phyloP scores from a whole-genome alignment of 2,329 filamentous ascomycete species.

The Ilyonectria sp. region DNA sequence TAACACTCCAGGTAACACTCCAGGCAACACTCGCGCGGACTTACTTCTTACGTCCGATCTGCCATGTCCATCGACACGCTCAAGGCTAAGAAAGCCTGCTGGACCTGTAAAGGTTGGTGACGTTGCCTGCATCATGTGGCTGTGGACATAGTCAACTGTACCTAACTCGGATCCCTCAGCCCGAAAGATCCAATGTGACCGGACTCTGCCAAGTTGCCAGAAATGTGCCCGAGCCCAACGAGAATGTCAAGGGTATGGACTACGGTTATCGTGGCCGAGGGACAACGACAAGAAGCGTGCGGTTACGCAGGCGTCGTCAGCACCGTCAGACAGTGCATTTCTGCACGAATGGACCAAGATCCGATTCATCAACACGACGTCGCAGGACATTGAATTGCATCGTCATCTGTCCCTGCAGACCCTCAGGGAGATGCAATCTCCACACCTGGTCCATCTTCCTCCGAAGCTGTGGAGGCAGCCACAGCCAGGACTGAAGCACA shows the following conservation, averaged over 20 bases:
- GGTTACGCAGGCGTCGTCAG: background rate
- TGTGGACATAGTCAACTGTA: background rate
- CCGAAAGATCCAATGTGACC: constrained; percentile 43
- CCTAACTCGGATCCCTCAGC: constrained; percentile 26
- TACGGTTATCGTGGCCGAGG: constrained; percentile 41
- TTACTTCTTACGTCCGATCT: background rate
- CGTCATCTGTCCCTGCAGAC: background rate
- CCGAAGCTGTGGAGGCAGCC: background rate
- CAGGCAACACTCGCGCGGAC: background rate
- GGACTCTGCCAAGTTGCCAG: constrained; percentile 25
- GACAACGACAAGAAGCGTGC: constrained; percentile 32
- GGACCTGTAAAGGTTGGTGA: constrained; percentile 40
- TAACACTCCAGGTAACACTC: background rate
- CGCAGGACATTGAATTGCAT: constrained; percentile 27
- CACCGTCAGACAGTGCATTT: background rate
- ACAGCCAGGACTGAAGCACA: constrained; percentile 6
- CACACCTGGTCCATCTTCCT: fast-evolving
- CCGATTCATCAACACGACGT: constrained; percentile 37
- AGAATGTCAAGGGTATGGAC: constrained; percentile 33
- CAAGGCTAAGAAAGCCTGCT: constrained; percentile 37
- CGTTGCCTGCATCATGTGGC: background rate
- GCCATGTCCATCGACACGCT: background rate
- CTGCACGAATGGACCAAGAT: background rate
- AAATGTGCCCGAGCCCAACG: constrained; percentile 26
- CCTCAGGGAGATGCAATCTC: background rate